phyloP scores from a whole-genome alignment of 2,329 filamentous ascomycete genomes.

The Coniochaeta sp. region DNA sequence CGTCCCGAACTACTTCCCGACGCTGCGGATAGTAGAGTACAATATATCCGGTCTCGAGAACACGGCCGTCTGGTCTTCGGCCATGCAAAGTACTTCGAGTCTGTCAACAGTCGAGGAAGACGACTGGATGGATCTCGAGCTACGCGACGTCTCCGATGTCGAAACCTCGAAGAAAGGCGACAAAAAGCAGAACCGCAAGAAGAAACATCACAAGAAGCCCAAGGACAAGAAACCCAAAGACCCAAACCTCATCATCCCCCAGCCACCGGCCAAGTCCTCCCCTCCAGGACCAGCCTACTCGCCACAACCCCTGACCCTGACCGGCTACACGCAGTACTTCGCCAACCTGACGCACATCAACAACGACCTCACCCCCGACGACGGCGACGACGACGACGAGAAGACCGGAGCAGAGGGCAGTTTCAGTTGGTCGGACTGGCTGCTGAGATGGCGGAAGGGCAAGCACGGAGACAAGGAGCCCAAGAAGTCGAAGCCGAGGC shows the following conservation, averaged over 20 bases:
- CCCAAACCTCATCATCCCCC: constrained; percentile 57
- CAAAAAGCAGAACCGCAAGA: constrained; percentile 18
- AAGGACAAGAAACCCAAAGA: constrained; percentile 44
- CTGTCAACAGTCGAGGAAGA: not conserved
- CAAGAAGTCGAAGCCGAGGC: constrained; percentile 43
- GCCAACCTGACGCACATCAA: constrained; percentile 91
- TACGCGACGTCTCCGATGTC: constrained; percentile 12
- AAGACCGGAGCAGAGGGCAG: not conserved
- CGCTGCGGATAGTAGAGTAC: constrained; percentile 85
- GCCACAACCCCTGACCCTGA: constrained; percentile 69
- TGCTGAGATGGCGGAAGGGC: constrained; percentile 52
- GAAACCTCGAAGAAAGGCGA: constrained; percentile 12
- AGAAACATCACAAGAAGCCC: constrained; percentile 35
- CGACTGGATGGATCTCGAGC: constrained; percentile 10
- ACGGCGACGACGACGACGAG: constrained; percentile 14
- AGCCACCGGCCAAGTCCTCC: constrained; percentile 62
- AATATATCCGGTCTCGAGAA: constrained; percentile 74
- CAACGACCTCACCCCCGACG: constrained; percentile 48
- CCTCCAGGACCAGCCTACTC: constrained; percentile 87
- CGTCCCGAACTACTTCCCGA: constrained; percentile 88
- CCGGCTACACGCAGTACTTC: constrained; percentile 83
- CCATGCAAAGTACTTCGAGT: constrained; percentile 5
- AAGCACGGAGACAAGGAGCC: constrained; percentile 54
- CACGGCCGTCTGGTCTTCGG: constrained; percentile 36
- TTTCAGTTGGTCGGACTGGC: constrained; percentile 10